Evolutionary conservation across 1,284 basidiomycete genomes (phyloP), one percentile per base, ranked within the genome.

Genomic region (Pseudozyma hubeiensis): DNA sequence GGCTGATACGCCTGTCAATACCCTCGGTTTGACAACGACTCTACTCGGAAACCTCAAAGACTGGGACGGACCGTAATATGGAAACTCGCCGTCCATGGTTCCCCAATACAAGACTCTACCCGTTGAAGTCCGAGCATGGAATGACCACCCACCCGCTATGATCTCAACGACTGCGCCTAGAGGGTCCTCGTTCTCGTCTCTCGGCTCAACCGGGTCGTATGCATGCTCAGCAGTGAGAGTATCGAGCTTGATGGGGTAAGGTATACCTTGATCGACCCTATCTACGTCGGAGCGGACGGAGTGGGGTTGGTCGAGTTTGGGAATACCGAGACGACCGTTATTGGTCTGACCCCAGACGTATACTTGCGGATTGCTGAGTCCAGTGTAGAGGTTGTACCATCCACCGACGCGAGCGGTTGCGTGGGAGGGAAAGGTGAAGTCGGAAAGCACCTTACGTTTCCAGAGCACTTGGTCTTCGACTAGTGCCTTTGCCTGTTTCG

Each of bases 71-170:
- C 50, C 51, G 1, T 19, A 47, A 30, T 29, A 64, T 16, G 4
- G 14, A 24, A 4, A 24, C 10, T 68, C 64, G 17, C 69, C 68
- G 30, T 73, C 48, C 61, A 79, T 66, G 17, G 57, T 64, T 31
- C 77, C 77, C 75, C 75, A 77, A 24, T 29, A 31, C 61, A 64
- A 55, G 11, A 77, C 65, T 14, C 46, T 51, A 1, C 77, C 77
- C 3, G 50, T 45, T 6, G 64, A 46, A 6, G 77, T 72, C 5
- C 76, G 58, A 19, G 68, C 64, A 46, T 75, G 68, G 55, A 77
- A 79, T 14, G 58, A 47, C 75, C 75, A 79, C 11, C 77, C 77
- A 30, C 68, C 68, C 1, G 77, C 72, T 0, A 67, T 58, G 30
- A 79, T 64, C 41, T 74, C 55, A 24, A 55, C 60, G 16, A 62